Conservation (phyloP, 192 early-diverging fungal species). For the Obelidium mucronatum region DNA sequence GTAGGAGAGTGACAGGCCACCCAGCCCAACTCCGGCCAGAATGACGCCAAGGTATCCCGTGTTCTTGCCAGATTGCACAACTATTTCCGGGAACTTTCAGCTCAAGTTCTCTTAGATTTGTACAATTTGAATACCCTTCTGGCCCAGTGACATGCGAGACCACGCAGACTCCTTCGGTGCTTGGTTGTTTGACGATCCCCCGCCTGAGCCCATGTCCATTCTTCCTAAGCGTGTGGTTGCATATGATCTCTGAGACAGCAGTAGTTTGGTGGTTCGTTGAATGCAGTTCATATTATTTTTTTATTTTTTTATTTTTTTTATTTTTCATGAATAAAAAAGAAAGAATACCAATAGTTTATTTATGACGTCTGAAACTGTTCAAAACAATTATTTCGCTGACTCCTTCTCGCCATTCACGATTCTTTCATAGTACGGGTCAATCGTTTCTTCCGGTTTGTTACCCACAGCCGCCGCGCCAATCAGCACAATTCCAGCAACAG, state of each 20-base stretch:
- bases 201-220: slow-evolving; percentile 21
- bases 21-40: slow-evolving; percentile 17
- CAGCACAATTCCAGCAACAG: slow-evolving; percentile 21
- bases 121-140: not conserved
- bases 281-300: too few species aligned
- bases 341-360: not conserved
- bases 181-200: not conserved
- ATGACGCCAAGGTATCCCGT: slow-evolving; percentile 33
- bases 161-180: slow-evolving; percentile 7
- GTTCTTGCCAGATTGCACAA: not conserved
- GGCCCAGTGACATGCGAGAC: slow-evolving; percentile 2
- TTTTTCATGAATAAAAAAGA: not conserved
- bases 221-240: slow-evolving; percentile 23
- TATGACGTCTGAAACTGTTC: not conserved
- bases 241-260: not conserved
- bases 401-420: slow-evolving; percentile 13
- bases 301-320: too few species aligned
- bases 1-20: slow-evolving; percentile 25
- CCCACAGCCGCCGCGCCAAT: slow-evolving; percentile 24
- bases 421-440: slow-evolving; percentile 24
- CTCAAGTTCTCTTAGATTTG: not conserved
- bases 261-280: too few species aligned
- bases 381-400: not conserved
- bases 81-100: not conserved
- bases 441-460: not conserved